Evolutionary conservation across 2,329 filamentous ascomycete genomes (phyloP), one percentile per base, ranked within the genome.

Genomic region (Blastomyces percursus): DNA sequence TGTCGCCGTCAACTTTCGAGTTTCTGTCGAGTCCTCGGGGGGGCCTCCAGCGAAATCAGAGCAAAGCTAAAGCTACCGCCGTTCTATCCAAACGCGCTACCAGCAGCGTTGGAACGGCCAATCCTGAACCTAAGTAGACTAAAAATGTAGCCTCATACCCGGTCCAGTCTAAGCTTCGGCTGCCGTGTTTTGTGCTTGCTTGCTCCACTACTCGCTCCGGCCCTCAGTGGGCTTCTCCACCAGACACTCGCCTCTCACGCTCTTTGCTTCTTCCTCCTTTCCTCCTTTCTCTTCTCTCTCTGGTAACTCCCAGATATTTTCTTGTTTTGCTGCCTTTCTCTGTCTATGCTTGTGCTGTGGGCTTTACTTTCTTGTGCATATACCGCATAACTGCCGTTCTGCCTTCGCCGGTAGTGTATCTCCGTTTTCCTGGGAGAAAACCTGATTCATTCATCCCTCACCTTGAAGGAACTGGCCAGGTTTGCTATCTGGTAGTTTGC

Each of bases 91-190:
- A 27, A 48, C 56, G 30, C 56, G 56, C 56, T 59, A 59, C 16
- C 56, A 46, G 16, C 24, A 59, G 8, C 56, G 56, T 59, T 59
- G 42, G 56, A 59, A 59, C 56, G 56, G 38, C 19, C n/a, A 24
- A 42, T 8, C 30, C 21, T 56, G 12, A 35, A 48, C 24, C 32
- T 19, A 46, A 38, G 56, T 24, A 59, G 56, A 30, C 56, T 46
- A 46, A 46, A 59, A 24, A 40, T 40, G 32, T 46, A 32, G 14
- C 38, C 24, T 42, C 30, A 7, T 5, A 11, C 40, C 40, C 16
- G 11, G 56, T 46, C 24, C 40, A 46, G 3, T 30, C 32, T 48
- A 9, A 44, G 42, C 40, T 44, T 14, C 56, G 3, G 14, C 16
- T 44, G 24, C 42, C 42, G 38, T 46, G 21, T 32, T 35, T 44